phyloP scores from a whole-genome alignment of 2,329 filamentous ascomycete species.

The Leptographium lundbergii region DNA sequence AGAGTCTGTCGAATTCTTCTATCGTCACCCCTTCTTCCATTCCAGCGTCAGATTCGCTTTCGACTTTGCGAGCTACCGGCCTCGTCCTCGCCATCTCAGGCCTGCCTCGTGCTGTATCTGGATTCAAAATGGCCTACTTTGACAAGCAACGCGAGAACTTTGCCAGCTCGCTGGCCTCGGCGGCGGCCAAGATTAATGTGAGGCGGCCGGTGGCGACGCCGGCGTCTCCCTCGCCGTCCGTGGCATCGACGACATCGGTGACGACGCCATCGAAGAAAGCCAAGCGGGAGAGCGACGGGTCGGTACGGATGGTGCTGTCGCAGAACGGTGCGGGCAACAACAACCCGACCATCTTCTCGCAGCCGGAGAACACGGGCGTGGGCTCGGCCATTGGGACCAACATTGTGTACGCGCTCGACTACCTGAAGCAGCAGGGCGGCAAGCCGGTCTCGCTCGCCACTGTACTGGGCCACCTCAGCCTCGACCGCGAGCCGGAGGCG shows the following conservation, averaged over 20 bases:
- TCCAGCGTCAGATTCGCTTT: background rate
- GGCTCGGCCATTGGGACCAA: slow-evolving; percentile 77
- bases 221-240: slow-evolving; percentile 50
- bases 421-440: slow-evolving; percentile 61
- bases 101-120: background rate
- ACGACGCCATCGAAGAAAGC: slow-evolving; percentile 50
- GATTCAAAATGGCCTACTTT: slow-evolving; percentile 36
- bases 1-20: no score
- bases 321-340: background rate
- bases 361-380: slow-evolving; percentile 62
- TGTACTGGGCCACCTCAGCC: slow-evolving; percentile 68
- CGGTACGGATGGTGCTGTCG: slow-evolving; percentile 10
- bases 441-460: slow-evolving; percentile 58
- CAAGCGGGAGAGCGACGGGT: slow-evolving; percentile 37
- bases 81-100: background rate
- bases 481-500: slow-evolving; percentile 48
- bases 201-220: slow-evolving; percentile 35
- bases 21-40: no score
- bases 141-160: slow-evolving; percentile 53
- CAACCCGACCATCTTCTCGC: slow-evolving; percentile 52
- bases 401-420: slow-evolving; percentile 75
- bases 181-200: slow-evolving; percentile 47
- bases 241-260: slow-evolving; percentile 32
- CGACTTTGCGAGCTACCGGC: background rate
- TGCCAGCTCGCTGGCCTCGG: slow-evolving; percentile 47